Evolutionary conservation across 1,284 basidiomycete genomes (phyloP).

Genomic region (Marasmius tenuissimus): DNA sequence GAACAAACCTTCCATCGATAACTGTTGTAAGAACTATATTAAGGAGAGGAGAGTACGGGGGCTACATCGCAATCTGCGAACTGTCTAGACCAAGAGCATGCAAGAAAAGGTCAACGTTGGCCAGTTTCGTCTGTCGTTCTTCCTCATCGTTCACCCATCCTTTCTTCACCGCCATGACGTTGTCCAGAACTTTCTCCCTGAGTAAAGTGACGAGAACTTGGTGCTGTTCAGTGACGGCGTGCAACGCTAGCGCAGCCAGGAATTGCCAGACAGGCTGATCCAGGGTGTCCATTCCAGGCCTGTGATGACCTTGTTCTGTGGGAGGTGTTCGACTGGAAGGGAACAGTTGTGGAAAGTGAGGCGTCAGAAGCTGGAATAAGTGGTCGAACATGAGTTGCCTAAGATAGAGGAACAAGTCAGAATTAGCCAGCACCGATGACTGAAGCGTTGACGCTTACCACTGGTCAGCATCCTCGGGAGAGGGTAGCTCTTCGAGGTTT

Average conservation of each 20-base stretch:
- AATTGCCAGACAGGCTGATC: conserved; percentile 95
- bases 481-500: conserved; percentile 56
- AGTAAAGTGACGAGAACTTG: conserved; percentile 83
- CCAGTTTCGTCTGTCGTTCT: conserved; percentile 64
- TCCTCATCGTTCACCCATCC: conserved; percentile 73
- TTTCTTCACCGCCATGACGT: conserved; percentile 76
- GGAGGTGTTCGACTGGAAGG: conserved; percentile 79
- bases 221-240: conserved; percentile 83
- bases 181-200: conserved; percentile 91
- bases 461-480: conserved; percentile 77
- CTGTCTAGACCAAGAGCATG: conserved; percentile 85
- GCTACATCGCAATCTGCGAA: conserved; percentile 72
- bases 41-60: too few relatives aligned
- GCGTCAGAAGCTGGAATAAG: conserved; percentile 77
- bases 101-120: conserved; percentile 85
- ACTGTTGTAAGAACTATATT: too few relatives aligned
- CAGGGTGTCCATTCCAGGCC: conserved; percentile 59
- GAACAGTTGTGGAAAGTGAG: conserved; percentile 81
- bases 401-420: conserved; percentile 12
- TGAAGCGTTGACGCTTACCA: too few relatives aligned
- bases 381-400: conserved; percentile 86
- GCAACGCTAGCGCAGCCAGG: conserved; percentile 86
- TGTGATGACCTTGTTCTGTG: conserved; percentile 28
- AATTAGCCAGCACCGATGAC: neutral
- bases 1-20: neutral